Evolutionary conservation across 2,329 filamentous ascomycete species (phyloP).

Genomic region (Colletotrichum navitas): DNA sequence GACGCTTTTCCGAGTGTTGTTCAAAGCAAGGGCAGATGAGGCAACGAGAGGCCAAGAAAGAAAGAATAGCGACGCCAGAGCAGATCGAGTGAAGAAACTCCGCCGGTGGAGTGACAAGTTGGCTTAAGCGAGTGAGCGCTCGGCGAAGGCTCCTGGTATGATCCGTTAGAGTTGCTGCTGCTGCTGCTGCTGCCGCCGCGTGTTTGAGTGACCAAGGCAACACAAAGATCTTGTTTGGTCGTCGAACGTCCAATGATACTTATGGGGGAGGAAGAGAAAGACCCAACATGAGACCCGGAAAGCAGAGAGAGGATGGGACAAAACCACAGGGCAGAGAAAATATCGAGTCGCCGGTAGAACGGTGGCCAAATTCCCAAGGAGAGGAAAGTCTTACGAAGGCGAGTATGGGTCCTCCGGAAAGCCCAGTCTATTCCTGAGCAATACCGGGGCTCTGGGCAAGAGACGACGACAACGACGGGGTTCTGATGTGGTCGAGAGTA

Average conservation of each 20-base stretch:
- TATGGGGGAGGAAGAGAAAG: constrained; percentile 23
- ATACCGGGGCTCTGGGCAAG: constrained; percentile 26
- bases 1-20: not conserved
- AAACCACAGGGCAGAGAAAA: constrained; percentile 17
- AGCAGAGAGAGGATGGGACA: constrained; percentile 3
- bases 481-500: not conserved
- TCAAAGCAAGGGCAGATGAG: not conserved
- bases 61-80: constrained; percentile 1
- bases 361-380: constrained; percentile 34
- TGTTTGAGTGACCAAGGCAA: constrained; percentile 18
- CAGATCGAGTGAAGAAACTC: not conserved
- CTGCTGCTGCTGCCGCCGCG: constrained; percentile 1
- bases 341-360: constrained; percentile 20
- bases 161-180: constrained; percentile 20
- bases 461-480: constrained; percentile 5
- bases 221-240: constrained; percentile 20
- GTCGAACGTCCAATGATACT: constrained; percentile 30
- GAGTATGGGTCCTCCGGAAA: constrained; percentile 11
- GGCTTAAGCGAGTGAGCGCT: constrained; percentile 9
- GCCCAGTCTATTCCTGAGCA: constrained; percentile 13
- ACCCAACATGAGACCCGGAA: constrained; percentile 7
- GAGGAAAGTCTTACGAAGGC: constrained; percentile 18
- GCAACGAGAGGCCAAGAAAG: not conserved
- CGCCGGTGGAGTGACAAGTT: not conserved
- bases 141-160: constrained; percentile 17